phyloP scores from a whole-genome alignment of 2,329 filamentous ascomycete species.

The Rhynchosporium secalis region DNA sequence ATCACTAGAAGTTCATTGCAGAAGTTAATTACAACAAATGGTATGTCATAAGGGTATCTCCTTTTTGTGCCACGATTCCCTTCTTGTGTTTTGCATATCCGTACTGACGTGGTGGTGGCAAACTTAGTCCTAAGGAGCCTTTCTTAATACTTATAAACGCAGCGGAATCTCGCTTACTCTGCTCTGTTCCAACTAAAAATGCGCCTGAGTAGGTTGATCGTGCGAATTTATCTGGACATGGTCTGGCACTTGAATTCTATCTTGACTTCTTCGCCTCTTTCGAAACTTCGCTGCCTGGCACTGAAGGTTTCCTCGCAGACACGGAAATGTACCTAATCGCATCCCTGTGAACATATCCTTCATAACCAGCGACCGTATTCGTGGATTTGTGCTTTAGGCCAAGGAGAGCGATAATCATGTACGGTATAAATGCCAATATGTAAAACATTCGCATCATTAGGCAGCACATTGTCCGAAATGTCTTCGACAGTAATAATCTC shows the following conservation, averaged over 20 bases:
- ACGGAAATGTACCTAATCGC: slow-evolving; percentile 38
- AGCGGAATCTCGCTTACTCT: too few species aligned
- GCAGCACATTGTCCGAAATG: slow-evolving; percentile 48
- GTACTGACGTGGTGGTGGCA: too few species aligned
- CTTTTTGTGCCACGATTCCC: too few species aligned
- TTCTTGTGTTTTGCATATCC: too few species aligned
- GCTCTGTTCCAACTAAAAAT: too few species aligned
- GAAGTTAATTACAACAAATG: too few species aligned
- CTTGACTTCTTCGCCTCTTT: slow-evolving; percentile 7
- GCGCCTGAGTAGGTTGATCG: too few species aligned
- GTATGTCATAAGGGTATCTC: too few species aligned
- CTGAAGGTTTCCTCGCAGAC: slow-evolving; percentile 41
- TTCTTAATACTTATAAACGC: too few species aligned
- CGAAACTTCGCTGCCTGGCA: background rate
- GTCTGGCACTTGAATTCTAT: background rate
- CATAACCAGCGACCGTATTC: slow-evolving; percentile 49
- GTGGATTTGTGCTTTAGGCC: slow-evolving; percentile 48
- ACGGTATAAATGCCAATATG: slow-evolving; percentile 48
- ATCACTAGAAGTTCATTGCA: too few species aligned
- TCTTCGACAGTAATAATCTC: slow-evolving; percentile 46
- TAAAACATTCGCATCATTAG: slow-evolving; percentile 52
- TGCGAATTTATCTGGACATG: background rate
- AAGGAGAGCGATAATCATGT: slow-evolving; percentile 46
- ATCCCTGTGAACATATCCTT: slow-evolving; percentile 23
- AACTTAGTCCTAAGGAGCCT: too few species aligned